A percentile compares a stretch with the other conserved stretches of the same genome.
Conservation (phyloP, 1,139 yeast genomes). For the Diutina scorzettiae region DNA sequence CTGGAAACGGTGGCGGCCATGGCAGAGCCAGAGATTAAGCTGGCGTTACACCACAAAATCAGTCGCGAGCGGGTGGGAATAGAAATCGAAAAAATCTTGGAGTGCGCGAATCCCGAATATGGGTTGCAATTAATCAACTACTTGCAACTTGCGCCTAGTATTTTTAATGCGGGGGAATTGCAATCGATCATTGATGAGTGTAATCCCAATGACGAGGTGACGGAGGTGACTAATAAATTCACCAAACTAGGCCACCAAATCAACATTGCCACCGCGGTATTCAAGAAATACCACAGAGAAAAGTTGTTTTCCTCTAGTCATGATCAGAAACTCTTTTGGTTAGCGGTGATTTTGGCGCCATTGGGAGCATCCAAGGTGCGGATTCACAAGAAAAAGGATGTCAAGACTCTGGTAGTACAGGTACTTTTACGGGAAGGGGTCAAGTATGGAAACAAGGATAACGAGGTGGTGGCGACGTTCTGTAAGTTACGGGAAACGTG, state of each 20-base stretch:
- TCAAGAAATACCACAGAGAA: constrained; percentile 7
- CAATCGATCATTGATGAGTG: constrained; percentile 8
- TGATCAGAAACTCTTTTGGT: constrained; percentile 32
- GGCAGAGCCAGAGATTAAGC: constrained; percentile 44
- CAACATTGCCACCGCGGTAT: constrained; percentile 13
- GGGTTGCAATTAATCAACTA: constrained; percentile 51
- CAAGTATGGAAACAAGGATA: constrained; percentile 49
- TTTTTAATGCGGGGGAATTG: constrained; percentile 36
- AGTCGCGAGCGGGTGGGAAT: constrained; percentile 86
- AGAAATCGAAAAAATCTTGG: constrained; percentile 66
- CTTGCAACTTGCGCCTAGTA: constrained; percentile 43
- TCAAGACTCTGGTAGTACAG: constrained; percentile 17
- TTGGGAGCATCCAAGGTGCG: constrained; percentile 29
- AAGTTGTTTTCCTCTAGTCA: constrained; percentile 10
- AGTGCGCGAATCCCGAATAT: constrained; percentile 48
- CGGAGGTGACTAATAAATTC: constrained; percentile 7
- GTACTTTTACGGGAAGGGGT: constrained; percentile 57
- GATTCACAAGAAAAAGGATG: constrained; percentile 25
- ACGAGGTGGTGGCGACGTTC: constrained; percentile 21
- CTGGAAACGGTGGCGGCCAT: constrained; percentile 50
- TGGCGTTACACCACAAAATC: constrained; percentile 57
- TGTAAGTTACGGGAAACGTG: not conserved
- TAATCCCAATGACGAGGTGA: constrained; percentile 10
- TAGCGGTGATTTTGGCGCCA: constrained; percentile 36
- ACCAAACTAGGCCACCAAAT: constrained; percentile 12